phyloP scores from a whole-genome alignment of 768 basidiomycete genomes.

The Termitomyces sp. region DNA sequence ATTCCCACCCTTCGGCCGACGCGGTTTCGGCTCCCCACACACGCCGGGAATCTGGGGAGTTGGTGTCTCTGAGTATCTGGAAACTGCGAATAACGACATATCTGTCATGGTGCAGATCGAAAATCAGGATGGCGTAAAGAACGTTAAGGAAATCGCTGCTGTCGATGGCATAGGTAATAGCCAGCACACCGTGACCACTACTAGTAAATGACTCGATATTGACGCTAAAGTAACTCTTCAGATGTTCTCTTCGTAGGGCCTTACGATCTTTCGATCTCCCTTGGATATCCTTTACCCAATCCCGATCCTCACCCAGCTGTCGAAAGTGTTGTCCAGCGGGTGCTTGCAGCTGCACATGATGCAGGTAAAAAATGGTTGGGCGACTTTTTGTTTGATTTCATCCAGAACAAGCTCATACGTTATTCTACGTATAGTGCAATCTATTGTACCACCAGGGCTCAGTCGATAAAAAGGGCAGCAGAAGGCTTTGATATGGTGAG shows the following conservation, averaged over 20 bases:
- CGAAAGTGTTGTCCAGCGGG: slow-evolving; percentile 54
- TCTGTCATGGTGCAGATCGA: slow-evolving; percentile 69
- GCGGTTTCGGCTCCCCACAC: slow-evolving; percentile 66
- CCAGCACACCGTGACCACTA: neutral
- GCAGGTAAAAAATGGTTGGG: slow-evolving; percentile 64
- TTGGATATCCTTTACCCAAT: slow-evolving; percentile 57
- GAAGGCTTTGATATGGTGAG: slow-evolving; percentile 27
- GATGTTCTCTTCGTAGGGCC: slow-evolving; percentile 52
- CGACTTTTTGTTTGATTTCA: neutral
- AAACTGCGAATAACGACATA: slow-evolving; percentile 51
- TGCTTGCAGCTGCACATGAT: slow-evolving; percentile 46
- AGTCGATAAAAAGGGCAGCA: slow-evolving; percentile 20
- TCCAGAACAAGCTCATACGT: neutral
- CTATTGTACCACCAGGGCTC: slow-evolving; percentile 21
- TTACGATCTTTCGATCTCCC: slow-evolving; percentile 61
- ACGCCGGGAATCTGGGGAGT: slow-evolving; percentile 58
- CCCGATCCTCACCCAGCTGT: slow-evolving; percentile 66
- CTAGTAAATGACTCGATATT: too few relatives aligned
- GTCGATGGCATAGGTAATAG: slow-evolving; percentile 60
- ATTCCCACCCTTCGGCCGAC: slow-evolving; percentile 59
- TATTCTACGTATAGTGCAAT: slow-evolving; percentile 15
- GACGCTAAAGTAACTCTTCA: slow-evolving; percentile 8
- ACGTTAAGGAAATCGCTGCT: slow-evolving; percentile 54
- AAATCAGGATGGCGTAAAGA: slow-evolving; percentile 54
- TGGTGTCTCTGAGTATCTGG: slow-evolving; percentile 48